Base-by-base conservation (phyloP, 2,329 filamentous ascomycete genomes). In the Ascochyta clinopodiicola region DNA sequence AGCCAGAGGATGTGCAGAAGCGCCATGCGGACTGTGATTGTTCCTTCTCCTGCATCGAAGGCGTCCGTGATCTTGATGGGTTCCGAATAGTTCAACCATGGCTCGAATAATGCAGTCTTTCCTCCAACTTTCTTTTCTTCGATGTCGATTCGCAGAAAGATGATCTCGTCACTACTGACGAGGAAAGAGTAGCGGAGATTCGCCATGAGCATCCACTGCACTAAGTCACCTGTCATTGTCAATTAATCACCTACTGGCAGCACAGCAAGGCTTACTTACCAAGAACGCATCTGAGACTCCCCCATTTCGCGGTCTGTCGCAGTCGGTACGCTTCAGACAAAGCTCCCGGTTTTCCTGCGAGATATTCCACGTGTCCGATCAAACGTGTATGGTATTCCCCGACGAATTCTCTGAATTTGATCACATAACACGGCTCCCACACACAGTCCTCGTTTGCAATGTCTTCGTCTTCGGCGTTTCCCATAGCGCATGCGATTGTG, bases 361-460 rank as follows among this genome's bases (percentile, higher is more conserved):
- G 51, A 45, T 62, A 66, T 35, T 66, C 64, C 2, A 57, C 55
- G n/a, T 67, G 64, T 0, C 64, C 63, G 9, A 64, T 40, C 2
- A 66, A 24, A 7, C 63, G 49, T 10, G 53, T 32, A 22, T 57
- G 49, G 1, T 47, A 35, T 3, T 45, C 21, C 2, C 44, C 51
- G 8, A 27, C 48, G 2, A 32, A 25, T 2, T 44, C 21, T 34
- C 6, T 53, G 9, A 57, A 57, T 25, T 43, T 57, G 34, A 67
- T 13, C 19, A 59, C 36, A 31, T 60, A 67, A 15, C 19, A 48
- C 0, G 62, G 61, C 13, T 51, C 40, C 51, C 45, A 56, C 25
- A 31, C 40, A 10, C 34, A 45, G 27, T 60, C 51, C 12, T 53
- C 47, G 15, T 46, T 50, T 8, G 45, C 55, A 15, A 60, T 40